Evolutionary conservation across 164 flowering plant genomes (phyloP).

Genomic region (Kingdonia uniflora): DNA sequence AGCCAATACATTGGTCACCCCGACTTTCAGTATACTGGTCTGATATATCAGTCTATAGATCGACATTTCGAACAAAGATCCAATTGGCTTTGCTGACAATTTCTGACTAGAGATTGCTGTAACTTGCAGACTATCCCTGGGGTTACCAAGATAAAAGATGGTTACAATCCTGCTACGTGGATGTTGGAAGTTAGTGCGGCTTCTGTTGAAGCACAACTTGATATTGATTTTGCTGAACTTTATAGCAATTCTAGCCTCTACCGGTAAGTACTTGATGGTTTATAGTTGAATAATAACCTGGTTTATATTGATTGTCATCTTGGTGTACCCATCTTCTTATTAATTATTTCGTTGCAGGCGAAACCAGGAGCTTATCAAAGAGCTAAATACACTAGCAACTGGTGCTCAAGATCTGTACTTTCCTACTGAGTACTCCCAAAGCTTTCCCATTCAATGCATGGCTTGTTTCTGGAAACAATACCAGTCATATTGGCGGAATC

Average conservation of each 20-base stretch:
- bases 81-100: too few relatives aligned
- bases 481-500: slow-evolving; percentile 53
- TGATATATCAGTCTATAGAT: too few relatives aligned
- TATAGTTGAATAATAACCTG: neutral
- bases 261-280: slow-evolving; percentile 19
- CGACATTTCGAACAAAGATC: too few relatives aligned
- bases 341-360: slow-evolving; percentile 19
- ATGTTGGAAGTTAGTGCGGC: slow-evolving; percentile 48
- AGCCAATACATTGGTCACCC: too few relatives aligned
- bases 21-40: too few relatives aligned
- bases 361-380: slow-evolving; percentile 29
- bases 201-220: slow-evolving; percentile 34
- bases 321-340: neutral
- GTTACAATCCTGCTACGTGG: slow-evolving; percentile 62
- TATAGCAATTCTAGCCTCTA: slow-evolving; percentile 38
- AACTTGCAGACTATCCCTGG: slow-evolving; percentile 37
- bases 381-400: slow-evolving; percentile 34
- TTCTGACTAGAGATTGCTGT: too few relatives aligned
- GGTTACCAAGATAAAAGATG: slow-evolving; percentile 39
- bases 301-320: neutral
- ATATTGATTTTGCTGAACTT: slow-evolving; percentile 41
- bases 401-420: slow-evolving; percentile 47
- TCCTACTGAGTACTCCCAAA: slow-evolving; percentile 45
- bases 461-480: slow-evolving; percentile 63
- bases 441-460: slow-evolving; percentile 35